These are phyloP conservation scores for Heritiera fomes DNA, from an alignment of 345 rosid genomes.

Conservation along the genomic window DNA sequence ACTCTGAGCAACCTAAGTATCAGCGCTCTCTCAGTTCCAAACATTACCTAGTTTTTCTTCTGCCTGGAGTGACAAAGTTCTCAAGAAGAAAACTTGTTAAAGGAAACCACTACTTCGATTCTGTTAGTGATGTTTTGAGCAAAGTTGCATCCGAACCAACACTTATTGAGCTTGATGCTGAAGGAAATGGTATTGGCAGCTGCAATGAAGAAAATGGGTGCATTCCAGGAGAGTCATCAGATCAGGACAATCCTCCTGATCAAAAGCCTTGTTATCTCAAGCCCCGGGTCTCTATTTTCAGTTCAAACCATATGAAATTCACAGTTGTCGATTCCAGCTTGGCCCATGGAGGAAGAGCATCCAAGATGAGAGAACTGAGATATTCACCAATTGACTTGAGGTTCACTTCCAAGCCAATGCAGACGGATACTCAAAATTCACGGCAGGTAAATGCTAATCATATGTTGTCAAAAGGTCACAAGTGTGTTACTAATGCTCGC, in stretches of 20 bases:
- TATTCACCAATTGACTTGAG: conserved; percentile 35
- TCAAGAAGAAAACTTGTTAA: conserved; percentile 65
- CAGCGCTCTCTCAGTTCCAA: conserved; percentile 42
- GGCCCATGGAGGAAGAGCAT: conserved; percentile 43
- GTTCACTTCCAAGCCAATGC: conserved; percentile 30
- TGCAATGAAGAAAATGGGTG: conserved; percentile 34
- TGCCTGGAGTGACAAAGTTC: conserved; percentile 68
- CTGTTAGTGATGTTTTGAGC: conserved; percentile 61
- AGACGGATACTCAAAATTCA: conserved; percentile 29
- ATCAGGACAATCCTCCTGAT: conserved; percentile 46
- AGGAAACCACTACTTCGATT: conserved; percentile 72
- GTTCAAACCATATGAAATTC: conserved; percentile 43
- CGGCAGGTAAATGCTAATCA: conserved; percentile 29
- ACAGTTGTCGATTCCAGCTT: conserved; percentile 65
- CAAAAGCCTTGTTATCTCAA: conserved; percentile 51
- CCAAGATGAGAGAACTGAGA: conserved; percentile 49
- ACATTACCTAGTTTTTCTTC: conserved; percentile 57
- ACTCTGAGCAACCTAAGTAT: conserved; percentile 64
- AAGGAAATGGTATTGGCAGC: conserved; percentile 34
- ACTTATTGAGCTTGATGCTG: conserved; percentile 60
- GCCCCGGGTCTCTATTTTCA: conserved; percentile 52
- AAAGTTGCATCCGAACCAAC: conserved; percentile 69
- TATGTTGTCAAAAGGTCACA: conserved; percentile 32
- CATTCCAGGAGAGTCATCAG: conserved; percentile 35
- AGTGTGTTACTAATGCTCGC: conserved; percentile 15